phyloP scores from a whole-genome alignment of 2,329 filamentous ascomycete genomes.

The Malbranchea zuffiana region DNA sequence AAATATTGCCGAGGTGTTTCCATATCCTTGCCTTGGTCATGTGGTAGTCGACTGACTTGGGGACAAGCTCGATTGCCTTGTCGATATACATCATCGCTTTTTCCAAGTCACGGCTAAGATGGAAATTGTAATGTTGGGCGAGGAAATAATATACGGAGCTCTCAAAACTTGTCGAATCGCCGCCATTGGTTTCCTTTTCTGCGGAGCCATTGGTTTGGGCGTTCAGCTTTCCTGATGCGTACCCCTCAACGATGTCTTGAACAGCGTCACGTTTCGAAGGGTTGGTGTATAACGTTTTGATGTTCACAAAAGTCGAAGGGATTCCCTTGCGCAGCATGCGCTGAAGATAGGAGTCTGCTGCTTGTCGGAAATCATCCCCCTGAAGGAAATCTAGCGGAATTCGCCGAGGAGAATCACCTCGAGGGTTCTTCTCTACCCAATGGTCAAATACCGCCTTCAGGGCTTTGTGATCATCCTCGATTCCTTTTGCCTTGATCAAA shows the following conservation, averaged over 20 bases:
- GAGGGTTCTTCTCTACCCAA: slow-evolving; percentile 68
- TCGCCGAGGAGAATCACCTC: slow-evolving; percentile 73
- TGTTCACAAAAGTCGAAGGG: slow-evolving; percentile 89
- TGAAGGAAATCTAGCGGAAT: slow-evolving; percentile 82
- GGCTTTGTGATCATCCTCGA: slow-evolving; percentile 52
- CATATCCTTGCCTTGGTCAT: slow-evolving; percentile 93
- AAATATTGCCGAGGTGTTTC: slow-evolving; percentile 74
- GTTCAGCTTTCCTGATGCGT: slow-evolving; percentile 48
- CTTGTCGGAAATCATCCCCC: slow-evolving; percentile 67
- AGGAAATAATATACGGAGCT: slow-evolving; percentile 83
- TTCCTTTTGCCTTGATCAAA: slow-evolving; percentile 56
- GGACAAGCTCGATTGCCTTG: slow-evolving; percentile 66
- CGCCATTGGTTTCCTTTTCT: slow-evolving; percentile 39
- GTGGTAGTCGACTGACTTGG: slow-evolving; percentile 77
- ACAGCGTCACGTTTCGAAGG: slow-evolving; percentile 65
- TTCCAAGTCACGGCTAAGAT: slow-evolving; percentile 67
- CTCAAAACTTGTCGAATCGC: slow-evolving; percentile 51
- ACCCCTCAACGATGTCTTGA: slow-evolving; percentile 64
- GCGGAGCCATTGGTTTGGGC: slow-evolving; percentile 41
- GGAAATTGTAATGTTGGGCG: slow-evolving; percentile 93
- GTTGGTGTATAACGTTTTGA: slow-evolving; percentile 84
- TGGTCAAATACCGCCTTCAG: slow-evolving; percentile 68
- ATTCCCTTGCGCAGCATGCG: slow-evolving; percentile 85
- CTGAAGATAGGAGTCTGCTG: slow-evolving; percentile 67
- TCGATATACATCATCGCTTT: slow-evolving; percentile 78